A percentile compares a stretch with the other conserved stretches of the same genome.
phyloP scores from a whole-genome alignment of 345 rosid genomes.

The Citrus sinensis region DVS_A1.0 CM039166.1:20127501-20128000 shows the following conservation, averaged over 20 bases:
- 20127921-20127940: conserved; percentile 78
- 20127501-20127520: background rate
- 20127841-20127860: background rate
- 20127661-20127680: background rate
- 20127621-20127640: background rate
- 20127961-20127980: conserved; percentile 55
- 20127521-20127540: background rate
- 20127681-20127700: background rate
- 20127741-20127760: background rate
- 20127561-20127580: background rate
- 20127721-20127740: background rate
- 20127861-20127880: background rate
- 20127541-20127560: background rate
- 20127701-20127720: background rate
- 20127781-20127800: background rate
- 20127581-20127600: background rate
- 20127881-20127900: background rate
- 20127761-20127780: background rate
- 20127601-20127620: background rate
- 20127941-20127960: conserved; percentile 80
- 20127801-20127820: background rate
- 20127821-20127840: background rate
- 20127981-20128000: conserved; percentile 32
- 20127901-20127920: conserved; percentile 34
- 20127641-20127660: background rate